A percentile compares a stretch with the other conserved stretches of the same genome.
These are phyloP conservation scores for Geranium rotundifolium DNA, from an alignment of 345 rosid species.

Conservation along the genomic window DNA sequence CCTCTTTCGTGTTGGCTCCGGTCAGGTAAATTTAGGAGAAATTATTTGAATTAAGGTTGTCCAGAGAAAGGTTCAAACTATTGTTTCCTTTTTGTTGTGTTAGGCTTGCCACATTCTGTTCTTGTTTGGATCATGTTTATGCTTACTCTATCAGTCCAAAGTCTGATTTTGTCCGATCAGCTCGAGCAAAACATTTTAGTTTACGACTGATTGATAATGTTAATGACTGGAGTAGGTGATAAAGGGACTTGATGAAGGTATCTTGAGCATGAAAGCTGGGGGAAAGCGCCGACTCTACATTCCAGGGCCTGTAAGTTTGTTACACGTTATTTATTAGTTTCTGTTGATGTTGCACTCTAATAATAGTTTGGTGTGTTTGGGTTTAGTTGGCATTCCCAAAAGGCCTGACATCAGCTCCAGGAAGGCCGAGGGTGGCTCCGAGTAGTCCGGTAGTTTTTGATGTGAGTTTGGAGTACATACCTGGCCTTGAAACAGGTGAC, in stretches of 20 bases:
- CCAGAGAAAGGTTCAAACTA: neutral
- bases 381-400: slow-evolving; percentile 82
- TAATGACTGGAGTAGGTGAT: slow-evolving; percentile 45
- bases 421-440: slow-evolving; percentile 93
- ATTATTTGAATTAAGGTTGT: neutral
- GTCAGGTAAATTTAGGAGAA: slow-evolving; percentile 44
- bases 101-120: no score
- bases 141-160: neutral
- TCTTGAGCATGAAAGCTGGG: slow-evolving; percentile 77
- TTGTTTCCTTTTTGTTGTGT: neutral
- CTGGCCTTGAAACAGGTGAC: slow-evolving; percentile 76
- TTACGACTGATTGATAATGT: neutral
- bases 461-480: slow-evolving; percentile 82
- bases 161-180: neutral
- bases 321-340: neutral
- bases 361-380: neutral
- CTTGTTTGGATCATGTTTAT: neutral
- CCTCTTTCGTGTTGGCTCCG: slow-evolving; percentile 86
- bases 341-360: neutral
- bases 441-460: slow-evolving; percentile 81
- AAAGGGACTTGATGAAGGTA: slow-evolving; percentile 93
- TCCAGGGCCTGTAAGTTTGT: slow-evolving; percentile 59
- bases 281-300: slow-evolving; percentile 89
- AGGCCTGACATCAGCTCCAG: slow-evolving; percentile 83
- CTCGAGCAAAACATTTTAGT: neutral